Evolutionary conservation across 2,329 filamentous ascomycete genomes (phyloP), one percentile per base, ranked within the genome.

Genomic region (Thielaviopsis euricoi): DNA sequence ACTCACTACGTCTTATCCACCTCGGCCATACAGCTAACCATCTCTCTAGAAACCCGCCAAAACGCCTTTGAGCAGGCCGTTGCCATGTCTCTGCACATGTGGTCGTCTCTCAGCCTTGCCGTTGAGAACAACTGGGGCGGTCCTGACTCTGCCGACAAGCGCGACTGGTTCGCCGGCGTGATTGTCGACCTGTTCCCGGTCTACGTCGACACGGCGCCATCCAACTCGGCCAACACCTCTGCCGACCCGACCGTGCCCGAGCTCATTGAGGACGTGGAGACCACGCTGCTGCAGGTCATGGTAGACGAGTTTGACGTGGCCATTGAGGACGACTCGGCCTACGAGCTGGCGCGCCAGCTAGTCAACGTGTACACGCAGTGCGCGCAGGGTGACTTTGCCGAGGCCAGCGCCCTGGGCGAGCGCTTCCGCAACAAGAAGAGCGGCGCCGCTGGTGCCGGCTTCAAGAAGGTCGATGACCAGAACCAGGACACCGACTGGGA

Each of bases 261-360:
- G 12, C 86, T 95, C 64, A 73, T 79, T 19, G 82, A 85, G 62
- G 89, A 96, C 64, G 74, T 96, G 50, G 91, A 97, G 73, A 79
- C 85, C 48, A 82, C 94, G 55, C 75, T 97, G 53, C 75, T 95
- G 52, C 87, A 96, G 66, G 83, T 95, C 61, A 93, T 97, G 85
- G 79, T 86, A 62, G 93, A 97, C 72, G 93, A 98, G 71, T 98
- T 97, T 66, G 89, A 95, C 66, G 86, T 93, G 58, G 85, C 87
- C 58, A 81, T 96, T 26, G 93, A 97, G 66, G 93, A 98, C 69
- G 90, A 89, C 64, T 91, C 85, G 53, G 86, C 83, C 37, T 82
- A 79, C 56, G 79, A 84, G 58, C 80, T 95, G 6, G 89, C 89
- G 10, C 74, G 76, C 60, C 76, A 83, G 64, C 87, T 97, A 60